These are phyloP conservation scores for Aschersonia sp. DNA, from an alignment of 2,329 filamentous ascomycete species.

Conservation along the genomic window DNA sequence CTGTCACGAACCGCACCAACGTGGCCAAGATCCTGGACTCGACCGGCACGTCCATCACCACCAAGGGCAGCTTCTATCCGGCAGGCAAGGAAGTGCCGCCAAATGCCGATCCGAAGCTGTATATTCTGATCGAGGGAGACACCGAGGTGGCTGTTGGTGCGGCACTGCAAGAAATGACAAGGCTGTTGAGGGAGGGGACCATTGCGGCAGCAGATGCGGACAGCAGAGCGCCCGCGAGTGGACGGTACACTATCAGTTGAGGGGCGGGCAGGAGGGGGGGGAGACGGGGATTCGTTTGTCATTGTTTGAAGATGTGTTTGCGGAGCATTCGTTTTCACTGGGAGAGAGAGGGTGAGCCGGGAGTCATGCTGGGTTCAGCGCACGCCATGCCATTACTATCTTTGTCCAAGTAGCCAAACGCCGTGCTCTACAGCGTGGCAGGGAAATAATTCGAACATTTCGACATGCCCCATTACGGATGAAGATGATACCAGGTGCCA, in stretches of 20 bases:
- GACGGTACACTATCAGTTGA: conserved; percentile 75
- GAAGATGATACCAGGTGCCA: too few species aligned
- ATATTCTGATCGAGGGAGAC: conserved; percentile 94
- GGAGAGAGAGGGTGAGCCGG: too few species aligned
- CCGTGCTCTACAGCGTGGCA: too few species aligned
- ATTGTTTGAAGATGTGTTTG: too few species aligned
- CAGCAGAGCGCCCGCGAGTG: conserved; percentile 60
- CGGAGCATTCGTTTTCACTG: too few species aligned
- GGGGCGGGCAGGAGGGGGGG: conserved; percentile 2
- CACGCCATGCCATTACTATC: too few species aligned
- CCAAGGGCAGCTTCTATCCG: conserved; percentile 84
- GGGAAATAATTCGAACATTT: too few species aligned
- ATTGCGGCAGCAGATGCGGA: conserved; percentile 82
- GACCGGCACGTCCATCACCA: conserved; percentile 91
- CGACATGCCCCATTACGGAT: too few species aligned
- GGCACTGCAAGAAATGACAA: conserved; percentile 80
- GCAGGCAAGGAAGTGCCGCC: conserved; percentile 65
- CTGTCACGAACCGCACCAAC: conserved; percentile 95
- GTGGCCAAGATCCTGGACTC: conserved; percentile 95
- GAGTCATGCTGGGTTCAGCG: too few species aligned
- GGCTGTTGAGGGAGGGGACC: conserved; percentile 79
- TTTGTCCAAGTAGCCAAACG: too few species aligned
- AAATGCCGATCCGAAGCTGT: conserved; percentile 78
- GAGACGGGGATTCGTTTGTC: too few species aligned
- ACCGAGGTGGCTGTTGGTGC: conserved; percentile 85